Base-by-base conservation (phyloP, 371 early-diverging fungal genomes). In the Amoeboradix gromovi region DNA sequence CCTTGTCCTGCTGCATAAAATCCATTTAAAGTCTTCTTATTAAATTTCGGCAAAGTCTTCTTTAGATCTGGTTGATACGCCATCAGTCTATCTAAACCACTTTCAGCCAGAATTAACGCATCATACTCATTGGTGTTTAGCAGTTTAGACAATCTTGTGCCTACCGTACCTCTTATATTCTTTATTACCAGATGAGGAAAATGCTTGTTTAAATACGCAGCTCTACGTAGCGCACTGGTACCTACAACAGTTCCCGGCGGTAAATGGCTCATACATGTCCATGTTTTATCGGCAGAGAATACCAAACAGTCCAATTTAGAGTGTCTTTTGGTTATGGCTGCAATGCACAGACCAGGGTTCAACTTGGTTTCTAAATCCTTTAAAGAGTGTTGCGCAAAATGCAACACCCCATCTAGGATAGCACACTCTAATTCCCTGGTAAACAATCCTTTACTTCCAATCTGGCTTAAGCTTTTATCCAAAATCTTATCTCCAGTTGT, bases 1-100 rank as follows among this genome's bases (percentile, higher is more conserved):
- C 92, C 94, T 79, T 95, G 94, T 1, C 93, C 91, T 5, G 93
- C 96, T 17, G 96, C 96, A 74, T 93, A 85, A 22, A 89, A 78
- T 67, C 87, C 85, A 30, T 22, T 48, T 22, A 48, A 78, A 76
- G 1, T 73, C 74, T 0, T 80, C 71, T n/a, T 80, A 75, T 16
- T 92, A 77, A 66, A 80, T 77, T 66, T 86, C 76, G 1, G 89
- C 80, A 68, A 93, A 88, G 31, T 92, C 83, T 68, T 80, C 71
- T 5, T 77, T 79, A 76, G 81, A 77, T 17, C 83, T 83, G 66
- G 88, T 71, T 31, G 71, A 68, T 31, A 31, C 66, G 28, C 71
- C 0, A 72, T 67, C 22, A 78, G 22, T 1, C 94, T 84, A 31
- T 78, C 75, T 68, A 93, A 78, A 2, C 95, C 94, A 12, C 94